These are phyloP conservation scores for Luffa acutangula DNA, from an alignment of 306 rosid genomes.

Conservation along the genomic window DNA sequence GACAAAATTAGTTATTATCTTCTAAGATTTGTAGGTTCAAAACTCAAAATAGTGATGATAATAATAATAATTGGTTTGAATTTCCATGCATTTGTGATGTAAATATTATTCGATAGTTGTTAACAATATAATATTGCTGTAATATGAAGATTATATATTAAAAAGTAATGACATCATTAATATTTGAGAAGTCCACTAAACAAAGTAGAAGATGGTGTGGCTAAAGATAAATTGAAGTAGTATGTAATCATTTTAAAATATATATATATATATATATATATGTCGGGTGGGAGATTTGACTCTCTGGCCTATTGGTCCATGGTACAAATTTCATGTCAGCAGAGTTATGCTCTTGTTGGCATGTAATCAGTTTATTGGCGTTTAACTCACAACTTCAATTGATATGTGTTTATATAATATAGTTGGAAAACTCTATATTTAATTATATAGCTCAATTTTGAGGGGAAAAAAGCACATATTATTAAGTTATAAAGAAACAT, in stretches of 20 bases:
- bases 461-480: background rate
- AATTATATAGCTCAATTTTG: no score
- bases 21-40: background rate
- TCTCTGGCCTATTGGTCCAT: no score
- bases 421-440: background rate
- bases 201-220: background rate
- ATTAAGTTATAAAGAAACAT: background rate
- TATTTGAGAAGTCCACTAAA: background rate
- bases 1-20: no score
- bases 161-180: background rate
- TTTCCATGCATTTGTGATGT: no score
- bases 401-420: no score
- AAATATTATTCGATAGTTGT: background rate
- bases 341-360: no score
- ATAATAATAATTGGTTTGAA: no score
- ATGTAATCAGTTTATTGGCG: background rate
- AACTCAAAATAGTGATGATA: no score
- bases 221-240: background rate
- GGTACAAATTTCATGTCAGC: no score
- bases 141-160: background rate
- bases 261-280: no score
- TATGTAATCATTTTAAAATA: background rate
- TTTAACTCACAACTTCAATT: background rate
- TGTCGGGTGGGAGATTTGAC: no score
- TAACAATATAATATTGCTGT: background rate